phyloP scores from a whole-genome alignment of 306 rosid species.

The Psophocarpus tetragonolobus region DNA sequence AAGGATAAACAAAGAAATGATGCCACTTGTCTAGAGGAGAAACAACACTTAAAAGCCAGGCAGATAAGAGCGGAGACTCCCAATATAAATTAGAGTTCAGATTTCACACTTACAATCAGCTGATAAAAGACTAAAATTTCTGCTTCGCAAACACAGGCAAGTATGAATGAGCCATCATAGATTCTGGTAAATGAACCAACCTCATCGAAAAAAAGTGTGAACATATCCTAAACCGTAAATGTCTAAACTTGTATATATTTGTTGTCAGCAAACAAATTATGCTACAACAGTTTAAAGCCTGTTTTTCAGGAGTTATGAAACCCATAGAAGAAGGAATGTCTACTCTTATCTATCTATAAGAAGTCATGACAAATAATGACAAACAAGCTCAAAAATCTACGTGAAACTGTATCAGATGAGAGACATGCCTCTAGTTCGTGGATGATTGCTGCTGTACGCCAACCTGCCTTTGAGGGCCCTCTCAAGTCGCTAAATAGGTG shows the following conservation, averaged over 20 bases:
- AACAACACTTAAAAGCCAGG: neutral
- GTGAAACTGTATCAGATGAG: constrained; percentile 9
- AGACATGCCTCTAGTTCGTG: constrained; percentile 80
- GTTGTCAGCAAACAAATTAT: neutral
- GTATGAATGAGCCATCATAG: neutral
- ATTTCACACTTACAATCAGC: neutral
- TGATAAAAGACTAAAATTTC: neutral
- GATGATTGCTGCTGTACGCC: constrained; percentile 99
- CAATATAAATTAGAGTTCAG: constrained; percentile 4
- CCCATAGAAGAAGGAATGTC: neutral
- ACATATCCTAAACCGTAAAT: neutral
- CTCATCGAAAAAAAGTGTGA: neutral
- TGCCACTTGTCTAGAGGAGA: neutral
- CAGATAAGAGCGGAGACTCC: neutral
- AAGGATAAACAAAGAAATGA: neutral
- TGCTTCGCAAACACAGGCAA: neutral
- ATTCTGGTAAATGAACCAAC: neutral
- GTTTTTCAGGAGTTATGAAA: neutral
- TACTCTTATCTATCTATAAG: neutral
- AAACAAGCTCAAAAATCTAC: constrained; percentile 29
- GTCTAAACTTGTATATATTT: neutral
- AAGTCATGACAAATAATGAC: constrained; percentile 9
- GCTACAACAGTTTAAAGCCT: constrained; percentile 1
- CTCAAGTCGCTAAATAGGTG: constrained; percentile 96
- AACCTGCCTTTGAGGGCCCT: constrained; percentile 97